A percentile compares a stretch with the other conserved stretches of the same genome.
These are phyloP conservation scores for Entelexis sorbosivorans DNA, from an alignment of 1,139 yeast species.

Conservation along the genomic window DNA sequence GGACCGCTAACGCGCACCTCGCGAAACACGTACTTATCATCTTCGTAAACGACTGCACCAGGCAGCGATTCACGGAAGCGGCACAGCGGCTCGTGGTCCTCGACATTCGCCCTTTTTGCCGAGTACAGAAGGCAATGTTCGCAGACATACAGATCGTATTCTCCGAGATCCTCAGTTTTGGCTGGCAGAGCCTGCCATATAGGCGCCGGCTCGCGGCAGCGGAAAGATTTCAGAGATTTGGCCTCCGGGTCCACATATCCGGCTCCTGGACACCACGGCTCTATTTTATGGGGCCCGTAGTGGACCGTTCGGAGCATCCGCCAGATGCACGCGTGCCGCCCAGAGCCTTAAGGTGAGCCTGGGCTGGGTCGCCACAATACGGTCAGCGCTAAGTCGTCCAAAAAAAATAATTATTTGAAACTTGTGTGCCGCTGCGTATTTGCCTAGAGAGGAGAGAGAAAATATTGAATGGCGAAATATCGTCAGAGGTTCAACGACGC, in stretches of 20 bases:
- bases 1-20: constrained; percentile 10
- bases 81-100: constrained; percentile 37
- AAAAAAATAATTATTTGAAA: not conserved
- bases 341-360: not conserved
- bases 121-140: constrained; percentile 77
- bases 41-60: constrained; percentile 62
- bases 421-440: not conserved
- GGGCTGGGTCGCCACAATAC: not conserved
- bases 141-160: constrained; percentile 39
- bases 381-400: not conserved
- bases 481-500: constrained; percentile 73
- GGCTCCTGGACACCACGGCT: constrained; percentile 23
- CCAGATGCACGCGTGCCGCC: not conserved
- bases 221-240: constrained; percentile 21
- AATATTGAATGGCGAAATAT: constrained; percentile 59
- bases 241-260: constrained; percentile 22
- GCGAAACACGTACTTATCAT: constrained; percentile 47
- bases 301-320: constrained; percentile 21
- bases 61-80: constrained; percentile 35
- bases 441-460: no score
- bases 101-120: constrained; percentile 31
- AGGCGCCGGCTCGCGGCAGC: constrained; percentile 22
- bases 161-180: constrained; percentile 15
- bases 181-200: constrained; percentile 22
- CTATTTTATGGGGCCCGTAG: constrained; percentile 21